Conservation (phyloP, 345 rosid species). For the Gynandropsis gynandra region DNA sequence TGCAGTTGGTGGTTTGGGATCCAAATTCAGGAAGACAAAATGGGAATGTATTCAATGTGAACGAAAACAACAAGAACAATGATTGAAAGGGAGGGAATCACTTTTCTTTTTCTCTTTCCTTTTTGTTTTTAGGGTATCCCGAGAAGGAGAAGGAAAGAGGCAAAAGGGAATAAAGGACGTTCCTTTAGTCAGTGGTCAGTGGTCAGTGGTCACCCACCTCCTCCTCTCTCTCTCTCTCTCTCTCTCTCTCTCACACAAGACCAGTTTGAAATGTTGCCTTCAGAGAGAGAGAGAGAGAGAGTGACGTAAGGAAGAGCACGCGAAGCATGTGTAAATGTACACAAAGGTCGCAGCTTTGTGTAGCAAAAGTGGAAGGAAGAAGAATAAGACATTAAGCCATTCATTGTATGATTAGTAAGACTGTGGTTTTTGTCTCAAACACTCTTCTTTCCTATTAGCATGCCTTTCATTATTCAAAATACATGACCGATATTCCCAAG, state of each 20-base stretch:
- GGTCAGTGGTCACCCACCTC: slow-evolving; percentile 32
- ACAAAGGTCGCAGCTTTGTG: slow-evolving; percentile 34
- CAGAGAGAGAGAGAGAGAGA: not conserved
- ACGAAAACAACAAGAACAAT: slow-evolving; percentile 32
- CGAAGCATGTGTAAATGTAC: slow-evolving; percentile 30
- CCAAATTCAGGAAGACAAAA: too few relatives aligned
- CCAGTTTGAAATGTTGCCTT: slow-evolving; percentile 8
- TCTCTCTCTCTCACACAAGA: too few relatives aligned
- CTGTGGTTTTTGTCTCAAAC: slow-evolving; percentile 25
- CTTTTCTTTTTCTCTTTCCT: too few relatives aligned
- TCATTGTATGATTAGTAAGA: slow-evolving; percentile 10
- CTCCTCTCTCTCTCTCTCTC: too few relatives aligned
- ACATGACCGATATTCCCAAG: too few relatives aligned
- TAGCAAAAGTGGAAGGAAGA: slow-evolving; percentile 21
- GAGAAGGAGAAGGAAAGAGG: slow-evolving; percentile 25
- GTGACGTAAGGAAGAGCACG: slow-evolving; percentile 51
- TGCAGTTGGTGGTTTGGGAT: too few relatives aligned
- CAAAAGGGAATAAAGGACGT: slow-evolving; percentile 45
- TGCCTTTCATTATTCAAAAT: not conserved
- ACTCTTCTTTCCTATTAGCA: not conserved
- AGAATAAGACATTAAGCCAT: slow-evolving; percentile 6
- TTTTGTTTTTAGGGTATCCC: too few relatives aligned
- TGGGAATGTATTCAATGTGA: slow-evolving; percentile 15
- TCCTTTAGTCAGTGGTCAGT: slow-evolving; percentile 41
- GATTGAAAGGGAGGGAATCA: slow-evolving; percentile 27